These are phyloP conservation scores for Schwanniomyces pseudopolymorphus DNA, from an alignment of 805 yeast species.

Conservation along the genomic window DNA sequence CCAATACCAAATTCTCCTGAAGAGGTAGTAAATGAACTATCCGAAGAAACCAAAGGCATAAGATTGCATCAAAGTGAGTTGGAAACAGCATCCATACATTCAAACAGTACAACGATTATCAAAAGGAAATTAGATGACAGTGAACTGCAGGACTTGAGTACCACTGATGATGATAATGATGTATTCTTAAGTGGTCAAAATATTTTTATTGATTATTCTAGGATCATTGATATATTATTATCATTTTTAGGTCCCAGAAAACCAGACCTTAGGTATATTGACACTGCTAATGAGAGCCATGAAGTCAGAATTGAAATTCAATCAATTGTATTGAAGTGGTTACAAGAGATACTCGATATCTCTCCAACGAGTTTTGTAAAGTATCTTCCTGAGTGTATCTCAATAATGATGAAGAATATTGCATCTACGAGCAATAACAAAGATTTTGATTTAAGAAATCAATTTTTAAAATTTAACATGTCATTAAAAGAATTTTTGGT, in stretches of 20 bases:
- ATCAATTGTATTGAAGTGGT: slow-evolving; percentile 78
- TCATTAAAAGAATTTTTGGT: slow-evolving; percentile 32
- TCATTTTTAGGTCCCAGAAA: slow-evolving; percentile 62
- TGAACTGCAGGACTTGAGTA: not conserved
- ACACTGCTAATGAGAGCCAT: slow-evolving; percentile 34
- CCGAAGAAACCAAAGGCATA: slow-evolving; percentile 3
- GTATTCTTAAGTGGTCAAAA: slow-evolving; percentile 58
- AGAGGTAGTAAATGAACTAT: not conserved
- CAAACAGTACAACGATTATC: slow-evolving; percentile 25
- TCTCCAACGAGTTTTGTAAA: slow-evolving; percentile 75
- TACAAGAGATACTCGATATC: slow-evolving; percentile 66
- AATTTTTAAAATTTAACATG: slow-evolving; percentile 34
- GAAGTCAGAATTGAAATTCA: slow-evolving; percentile 60
- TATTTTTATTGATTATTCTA: slow-evolving; percentile 74
- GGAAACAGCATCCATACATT: slow-evolving; percentile 22
- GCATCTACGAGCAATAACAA: slow-evolving; percentile 35
- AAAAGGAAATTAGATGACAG: slow-evolving; percentile 10
- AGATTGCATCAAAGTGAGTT: slow-evolving; percentile 5
- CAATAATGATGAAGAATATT: slow-evolving; percentile 54
- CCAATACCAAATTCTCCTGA: not conserved
- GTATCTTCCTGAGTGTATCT: slow-evolving; percentile 70
- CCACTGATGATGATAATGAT: slow-evolving; percentile 18
- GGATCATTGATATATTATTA: slow-evolving; percentile 77
- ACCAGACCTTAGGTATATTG: slow-evolving; percentile 30
- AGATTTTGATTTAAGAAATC: slow-evolving; percentile 36